These are phyloP conservation scores for Fusarium nelsonii DNA, from an alignment of 2,329 filamentous ascomycete genomes.

Conservation along the genomic window DNA sequence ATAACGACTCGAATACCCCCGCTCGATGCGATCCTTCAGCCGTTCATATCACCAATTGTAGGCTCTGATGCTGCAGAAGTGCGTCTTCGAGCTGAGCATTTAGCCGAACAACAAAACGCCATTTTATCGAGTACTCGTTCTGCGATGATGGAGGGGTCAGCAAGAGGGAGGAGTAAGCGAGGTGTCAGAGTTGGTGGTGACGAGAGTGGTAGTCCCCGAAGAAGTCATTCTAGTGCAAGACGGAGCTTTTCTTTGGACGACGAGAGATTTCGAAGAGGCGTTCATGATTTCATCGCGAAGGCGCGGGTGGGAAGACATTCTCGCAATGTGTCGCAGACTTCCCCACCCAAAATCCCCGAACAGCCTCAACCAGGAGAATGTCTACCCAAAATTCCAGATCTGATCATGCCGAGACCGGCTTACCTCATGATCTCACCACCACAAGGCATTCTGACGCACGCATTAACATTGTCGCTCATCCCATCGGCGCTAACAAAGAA, in stretches of 20 bases:
- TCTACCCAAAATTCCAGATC: slow-evolving; percentile 51
- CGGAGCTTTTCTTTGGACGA: slow-evolving; percentile 59
- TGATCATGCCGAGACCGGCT: slow-evolving; percentile 57
- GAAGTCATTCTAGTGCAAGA: slow-evolving; percentile 55
- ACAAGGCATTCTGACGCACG: slow-evolving; percentile 68
- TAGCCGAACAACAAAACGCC: slow-evolving; percentile 73
- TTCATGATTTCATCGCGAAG: slow-evolving; percentile 62
- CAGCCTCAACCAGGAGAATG: slow-evolving; percentile 39
- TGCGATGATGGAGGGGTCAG: slow-evolving; percentile 48
- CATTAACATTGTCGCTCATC: slow-evolving; percentile 72
- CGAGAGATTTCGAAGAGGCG: slow-evolving; percentile 61
- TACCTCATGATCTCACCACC: slow-evolving; percentile 79
- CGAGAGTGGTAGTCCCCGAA: slow-evolving; percentile 57
- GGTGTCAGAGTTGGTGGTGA: slow-evolving; percentile 65
- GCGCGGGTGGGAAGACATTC: slow-evolving; percentile 49
- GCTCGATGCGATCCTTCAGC: slow-evolving; percentile 67
- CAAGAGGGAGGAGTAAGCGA: slow-evolving; percentile 48
- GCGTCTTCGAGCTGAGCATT: slow-evolving; percentile 73
- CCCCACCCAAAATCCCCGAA: slow-evolving; percentile 10
- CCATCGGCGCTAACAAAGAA: slow-evolving; percentile 48
- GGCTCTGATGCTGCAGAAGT: slow-evolving; percentile 76
- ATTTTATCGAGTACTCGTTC: slow-evolving; percentile 56
- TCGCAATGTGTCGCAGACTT: slow-evolving; percentile 28
- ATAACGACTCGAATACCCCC: slow-evolving; percentile 80
- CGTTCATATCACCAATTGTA: slow-evolving; percentile 66